A percentile compares a stretch with the other conserved stretches of the same genome.
These are phyloP conservation scores for Lotus japonicus DNA, from an alignment of 306 rosid genomes.

Conservation along the genomic window DNA sequence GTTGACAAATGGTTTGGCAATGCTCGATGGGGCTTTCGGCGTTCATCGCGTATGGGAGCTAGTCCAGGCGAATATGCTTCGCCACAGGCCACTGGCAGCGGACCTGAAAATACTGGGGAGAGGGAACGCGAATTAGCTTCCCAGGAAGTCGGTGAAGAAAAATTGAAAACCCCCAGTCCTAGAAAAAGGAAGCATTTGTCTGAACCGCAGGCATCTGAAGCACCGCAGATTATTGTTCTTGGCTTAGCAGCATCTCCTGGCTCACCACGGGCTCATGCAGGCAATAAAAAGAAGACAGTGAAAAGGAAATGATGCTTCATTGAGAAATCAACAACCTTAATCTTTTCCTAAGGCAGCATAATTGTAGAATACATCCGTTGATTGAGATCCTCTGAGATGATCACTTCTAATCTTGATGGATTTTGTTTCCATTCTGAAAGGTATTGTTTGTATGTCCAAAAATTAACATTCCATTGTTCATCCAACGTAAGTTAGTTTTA, in stretches of 20 bases:
- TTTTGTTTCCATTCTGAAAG: constrained; percentile 15
- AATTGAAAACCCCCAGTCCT: constrained; percentile 28
- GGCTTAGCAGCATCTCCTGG: constrained; percentile 13
- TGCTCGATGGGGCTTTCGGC: constrained; percentile 62
- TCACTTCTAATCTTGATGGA: constrained; percentile 14
- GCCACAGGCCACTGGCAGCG: constrained; percentile 10
- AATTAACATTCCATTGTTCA: constrained; percentile 7
- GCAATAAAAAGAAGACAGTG: constrained; percentile 38
- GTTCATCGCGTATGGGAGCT: constrained; percentile 31
- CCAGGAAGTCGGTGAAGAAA: constrained; percentile 26
- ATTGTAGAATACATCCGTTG: constrained; percentile 22
- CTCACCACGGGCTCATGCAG: constrained; percentile 19
- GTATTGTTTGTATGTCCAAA: constrained; percentile 22
- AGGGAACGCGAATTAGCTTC: constrained; percentile 14
- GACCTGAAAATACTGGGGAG: constrained; percentile 22
- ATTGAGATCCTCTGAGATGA: constrained; percentile 18
- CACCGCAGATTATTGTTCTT: too few species aligned
- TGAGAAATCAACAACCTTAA: constrained; percentile 21
- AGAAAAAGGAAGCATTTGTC: constrained; percentile 60
- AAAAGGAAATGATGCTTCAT: constrained; percentile 37
- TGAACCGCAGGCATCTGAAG: constrained; percentile 31
- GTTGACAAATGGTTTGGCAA: constrained; percentile 95
- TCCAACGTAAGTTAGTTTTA: constrained; percentile 25
- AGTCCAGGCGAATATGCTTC: constrained; percentile 32
- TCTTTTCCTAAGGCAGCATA: constrained; percentile 14